These are phyloP conservation scores for Closterium sp. DNA, from an alignment of 139 green algal species.

Conservation along the genomic window DNA sequence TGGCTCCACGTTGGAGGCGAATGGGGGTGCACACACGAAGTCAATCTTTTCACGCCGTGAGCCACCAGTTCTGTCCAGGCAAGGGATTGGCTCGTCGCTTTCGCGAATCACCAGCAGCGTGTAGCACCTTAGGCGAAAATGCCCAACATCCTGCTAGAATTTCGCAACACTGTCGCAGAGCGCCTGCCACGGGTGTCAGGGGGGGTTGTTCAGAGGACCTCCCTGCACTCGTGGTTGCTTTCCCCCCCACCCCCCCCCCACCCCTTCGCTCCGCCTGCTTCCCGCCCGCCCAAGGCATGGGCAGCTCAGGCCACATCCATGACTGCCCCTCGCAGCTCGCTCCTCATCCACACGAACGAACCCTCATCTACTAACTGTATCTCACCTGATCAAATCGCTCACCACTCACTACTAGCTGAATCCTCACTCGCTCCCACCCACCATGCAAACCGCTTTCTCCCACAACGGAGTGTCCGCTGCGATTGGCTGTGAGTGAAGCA, in stretches of 20 bases:
- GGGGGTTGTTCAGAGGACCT: no score
- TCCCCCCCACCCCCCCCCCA: no score
- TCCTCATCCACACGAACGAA: background rate
- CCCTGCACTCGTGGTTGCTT: no score
- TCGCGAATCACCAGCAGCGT: background rate
- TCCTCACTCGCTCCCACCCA: background rate
- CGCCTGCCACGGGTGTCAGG: background rate
- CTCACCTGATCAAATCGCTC: background rate
- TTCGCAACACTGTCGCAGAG: background rate
- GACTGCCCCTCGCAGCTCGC: background rate
- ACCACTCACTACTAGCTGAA: background rate
- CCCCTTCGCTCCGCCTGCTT: no score
- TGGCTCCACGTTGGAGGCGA: background rate
- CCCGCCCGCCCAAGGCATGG: no score
- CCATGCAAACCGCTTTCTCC: background rate
- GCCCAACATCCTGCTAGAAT: background rate
- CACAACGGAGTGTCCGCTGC: background rate
- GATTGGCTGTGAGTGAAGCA: background rate
- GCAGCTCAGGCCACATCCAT: background rate
- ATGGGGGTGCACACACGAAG: no score
- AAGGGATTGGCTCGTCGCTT: background rate
- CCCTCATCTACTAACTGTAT: background rate
- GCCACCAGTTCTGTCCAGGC: background rate
- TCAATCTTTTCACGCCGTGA: no score
- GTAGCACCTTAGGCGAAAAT: background rate